Evolutionary conservation across 2,329 filamentous ascomycete genomes (phyloP), one percentile per base, ranked within the genome.

Genomic region (Colletotrichum musicola): DNA sequence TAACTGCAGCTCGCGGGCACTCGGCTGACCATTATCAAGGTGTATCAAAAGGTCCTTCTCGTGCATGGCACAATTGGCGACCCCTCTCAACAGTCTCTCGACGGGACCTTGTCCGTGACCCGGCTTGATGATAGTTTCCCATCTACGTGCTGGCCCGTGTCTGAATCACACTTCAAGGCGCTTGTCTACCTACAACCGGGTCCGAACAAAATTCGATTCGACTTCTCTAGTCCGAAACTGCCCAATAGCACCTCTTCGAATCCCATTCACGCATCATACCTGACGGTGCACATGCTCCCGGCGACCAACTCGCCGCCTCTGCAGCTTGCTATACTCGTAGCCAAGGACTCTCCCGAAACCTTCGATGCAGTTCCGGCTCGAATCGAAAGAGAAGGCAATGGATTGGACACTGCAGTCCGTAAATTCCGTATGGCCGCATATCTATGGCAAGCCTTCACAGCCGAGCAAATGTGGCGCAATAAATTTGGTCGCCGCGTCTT

Each of bases 351-450:
- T 0, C 90, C 92, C 0, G 93, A 88, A 46, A 95, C 91, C 2
- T 98, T 92, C 74, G 95, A 98, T 81, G 90, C 93, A 4, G 87
- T 90, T 16, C 94, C 94, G 1, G 89, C 93, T 62, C 88, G 93
- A 56, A 83, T 88, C 63, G 89, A 93, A 78, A 90, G 87, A 73
- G 95, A 97, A 83, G 95, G 93, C 18, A 97, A 97, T 78, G 88
- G 87, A 1, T 77, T 98, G 42, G 91, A 95, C 12, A 89, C 89
- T 7, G 96, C 96, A 0, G 86, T 97, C 59, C 89, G 89, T 75
- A 99, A 99, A 78, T 98, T 96, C 77, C 89, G 95, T 71, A 98
- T 97, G 92, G 92, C 94, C 18, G 95, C 94, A 25, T 98, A 98
- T 77, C 85, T 98, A 14, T 98, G 96, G 95, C 96, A 99, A 78